Percentiles rank a stretch among this genome's conserved stretches.
Evolutionary conservation across 306 rosid species (phyloP).

Genomic region (Pueraria montana): DNA sequence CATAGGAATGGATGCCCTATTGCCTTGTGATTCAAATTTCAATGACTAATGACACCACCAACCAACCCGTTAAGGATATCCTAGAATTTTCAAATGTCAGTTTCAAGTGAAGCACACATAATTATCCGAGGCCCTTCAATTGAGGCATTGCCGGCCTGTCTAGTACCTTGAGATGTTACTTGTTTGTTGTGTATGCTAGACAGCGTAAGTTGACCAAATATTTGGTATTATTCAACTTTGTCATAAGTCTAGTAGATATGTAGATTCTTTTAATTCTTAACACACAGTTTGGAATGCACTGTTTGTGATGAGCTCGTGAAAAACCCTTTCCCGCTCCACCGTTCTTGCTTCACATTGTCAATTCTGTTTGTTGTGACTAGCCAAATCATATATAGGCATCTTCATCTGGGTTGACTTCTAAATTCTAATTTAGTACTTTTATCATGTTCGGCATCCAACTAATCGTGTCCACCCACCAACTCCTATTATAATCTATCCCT

Average conservation of each 20-base stretch:
- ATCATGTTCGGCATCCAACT: constrained; percentile 44
- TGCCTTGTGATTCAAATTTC: constrained; percentile 22
- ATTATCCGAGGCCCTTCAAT: neutral
- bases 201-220: constrained; percentile 26
- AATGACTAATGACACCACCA: constrained; percentile 35
- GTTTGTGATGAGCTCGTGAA: constrained; percentile 51
- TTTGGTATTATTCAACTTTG: constrained; percentile 2
- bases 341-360: constrained; percentile 34
- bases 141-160: constrained; percentile 18
- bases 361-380: constrained; percentile 16
- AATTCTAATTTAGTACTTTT: constrained; percentile 34
- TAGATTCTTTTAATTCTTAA: constrained; percentile 39
- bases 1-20: neutral
- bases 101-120: constrained; percentile 13
- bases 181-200: neutral
- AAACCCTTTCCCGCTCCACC: constrained; percentile 36
- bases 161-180: neutral
- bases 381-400: constrained; percentile 39
- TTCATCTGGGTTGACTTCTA: constrained; percentile 50
- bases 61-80: neutral
- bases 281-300: constrained; percentile 47
- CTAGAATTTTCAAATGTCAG: constrained; percentile 23
- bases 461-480: constrained; percentile 47
- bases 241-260: constrained; percentile 6
- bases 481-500: constrained; percentile 7